phyloP scores from a whole-genome alignment of 1,284 basidiomycete species.

The Flammula alnicola region DNA sequence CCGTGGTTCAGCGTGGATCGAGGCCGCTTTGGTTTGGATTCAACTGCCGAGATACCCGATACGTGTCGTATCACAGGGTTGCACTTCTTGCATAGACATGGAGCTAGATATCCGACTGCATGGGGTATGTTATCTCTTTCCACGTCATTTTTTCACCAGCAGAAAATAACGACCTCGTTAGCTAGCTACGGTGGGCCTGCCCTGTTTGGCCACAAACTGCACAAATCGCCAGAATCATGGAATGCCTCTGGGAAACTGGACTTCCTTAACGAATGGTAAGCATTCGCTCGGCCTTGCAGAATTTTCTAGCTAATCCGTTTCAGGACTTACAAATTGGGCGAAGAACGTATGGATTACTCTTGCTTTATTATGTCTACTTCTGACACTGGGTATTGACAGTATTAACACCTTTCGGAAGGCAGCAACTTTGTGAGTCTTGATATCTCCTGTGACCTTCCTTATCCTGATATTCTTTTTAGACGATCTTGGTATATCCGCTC shows the following conservation, averaged over 20 bases:
- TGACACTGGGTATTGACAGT: constrained; percentile 43
- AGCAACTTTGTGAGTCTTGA: constrained; percentile 68
- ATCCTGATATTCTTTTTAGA: constrained; percentile 39
- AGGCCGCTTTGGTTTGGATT: constrained; percentile 73
- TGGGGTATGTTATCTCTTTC: constrained; percentile 51
- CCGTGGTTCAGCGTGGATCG: constrained; percentile 83
- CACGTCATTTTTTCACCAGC: constrained; percentile 1
- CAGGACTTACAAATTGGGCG: constrained; percentile 82
- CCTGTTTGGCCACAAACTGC: constrained; percentile 60
- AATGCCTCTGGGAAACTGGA: constrained; percentile 63
- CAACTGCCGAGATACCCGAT: constrained; percentile 70
- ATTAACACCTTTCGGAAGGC: constrained; percentile 81
- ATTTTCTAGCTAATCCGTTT: constrained; percentile 3
- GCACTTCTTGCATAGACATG: constrained; percentile 81
- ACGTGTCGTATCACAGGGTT: constrained; percentile 73
- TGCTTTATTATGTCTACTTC: constrained; percentile 4
- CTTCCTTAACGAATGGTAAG: constrained; percentile 79
- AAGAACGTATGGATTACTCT: constrained; percentile 58
- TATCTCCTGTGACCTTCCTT: background rate
- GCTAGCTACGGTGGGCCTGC: constrained; percentile 72
- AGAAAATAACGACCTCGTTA: constrained; percentile 28
- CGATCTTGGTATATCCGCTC: constrained; percentile 73
- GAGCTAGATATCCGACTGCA: constrained; percentile 80
- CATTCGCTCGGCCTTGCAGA: background rate
- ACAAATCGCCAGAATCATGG: constrained; percentile 60